These are phyloP conservation scores for Coccomyxa sp. DNA, from an alignment of 139 green algal species.

Conservation along the genomic window DNA sequence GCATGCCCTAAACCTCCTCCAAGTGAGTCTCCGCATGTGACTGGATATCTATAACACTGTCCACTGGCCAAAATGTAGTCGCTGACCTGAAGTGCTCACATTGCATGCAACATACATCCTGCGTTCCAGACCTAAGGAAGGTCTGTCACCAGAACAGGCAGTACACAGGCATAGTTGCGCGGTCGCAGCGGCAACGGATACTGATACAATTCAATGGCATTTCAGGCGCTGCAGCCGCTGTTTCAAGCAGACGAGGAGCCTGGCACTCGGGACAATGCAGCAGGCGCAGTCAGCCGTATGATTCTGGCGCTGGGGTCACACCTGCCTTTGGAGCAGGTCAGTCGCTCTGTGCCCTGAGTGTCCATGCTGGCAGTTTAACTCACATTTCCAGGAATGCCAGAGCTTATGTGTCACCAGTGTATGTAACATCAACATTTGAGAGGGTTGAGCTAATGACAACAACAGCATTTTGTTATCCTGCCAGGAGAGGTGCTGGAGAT, in stretches of 20 bases:
- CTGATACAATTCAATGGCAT: neutral
- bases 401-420: neutral
- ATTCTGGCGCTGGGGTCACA: slow-evolving; percentile 18
- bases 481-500: neutral
- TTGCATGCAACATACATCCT: too few relatives aligned
- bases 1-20: slow-evolving; percentile 42
- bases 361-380: neutral
- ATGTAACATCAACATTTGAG: neutral
- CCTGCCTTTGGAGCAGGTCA: slow-evolving; percentile 14
- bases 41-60: too few relatives aligned
- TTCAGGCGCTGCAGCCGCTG: slow-evolving; percentile 54
- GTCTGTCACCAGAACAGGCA: too few relatives aligned
- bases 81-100: too few relatives aligned
- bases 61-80: too few relatives aligned
- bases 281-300: slow-evolving; percentile 59
- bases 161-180: neutral
- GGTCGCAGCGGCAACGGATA: neutral
- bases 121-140: too few relatives aligned
- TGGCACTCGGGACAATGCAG: slow-evolving; percentile 66
- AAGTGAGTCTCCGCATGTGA: slow-evolving; percentile 13
- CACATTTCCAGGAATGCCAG: neutral
- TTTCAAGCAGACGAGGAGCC: slow-evolving; percentile 41
- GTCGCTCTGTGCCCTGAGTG: neutral
- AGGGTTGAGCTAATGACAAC: neutral
- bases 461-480: neutral